These are phyloP conservation scores for Corallochytrium limacisporum DNA, from an alignment of 78 protist species.

Conservation along the genomic window DNA sequence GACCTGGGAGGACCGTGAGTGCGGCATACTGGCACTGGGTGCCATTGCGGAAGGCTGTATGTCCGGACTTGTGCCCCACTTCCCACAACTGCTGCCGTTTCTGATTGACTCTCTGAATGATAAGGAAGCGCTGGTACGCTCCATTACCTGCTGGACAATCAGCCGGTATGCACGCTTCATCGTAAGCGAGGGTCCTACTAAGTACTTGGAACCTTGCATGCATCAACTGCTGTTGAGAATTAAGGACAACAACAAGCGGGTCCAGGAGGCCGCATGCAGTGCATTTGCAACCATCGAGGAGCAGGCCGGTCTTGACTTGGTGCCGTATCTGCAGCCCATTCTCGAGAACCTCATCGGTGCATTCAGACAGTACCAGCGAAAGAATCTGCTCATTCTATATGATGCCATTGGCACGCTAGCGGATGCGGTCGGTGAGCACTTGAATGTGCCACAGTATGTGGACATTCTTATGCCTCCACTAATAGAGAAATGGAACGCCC, in stretches of 20 bases:
- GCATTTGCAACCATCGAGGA: slow-evolving; percentile 56
- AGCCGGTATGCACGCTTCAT: slow-evolving; percentile 27
- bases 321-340: slow-evolving; percentile 31
- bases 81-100: neutral
- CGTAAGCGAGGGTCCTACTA: neutral
- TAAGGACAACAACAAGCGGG: slow-evolving; percentile 38
- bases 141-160: slow-evolving; percentile 65
- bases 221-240: slow-evolving; percentile 27
- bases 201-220: neutral
- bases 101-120: neutral
- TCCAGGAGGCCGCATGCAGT: slow-evolving; percentile 65
- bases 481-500: slow-evolving; percentile 33
- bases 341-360: slow-evolving; percentile 31
- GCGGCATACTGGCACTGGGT: slow-evolving; percentile 45
- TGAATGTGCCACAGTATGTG: slow-evolving; percentile 10
- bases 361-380: slow-evolving; percentile 24
- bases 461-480: slow-evolving; percentile 38
- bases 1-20: slow-evolving; percentile 33
- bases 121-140: slow-evolving; percentile 29
- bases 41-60: slow-evolving; percentile 24
- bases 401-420: slow-evolving; percentile 41
- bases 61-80: slow-evolving; percentile 4
- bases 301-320: slow-evolving; percentile 4
- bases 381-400: slow-evolving; percentile 45
- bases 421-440: neutral